Conservation (phyloP, 2,329 filamentous ascomycete species). For the Bimuria novae-zelandiae region DNA sequence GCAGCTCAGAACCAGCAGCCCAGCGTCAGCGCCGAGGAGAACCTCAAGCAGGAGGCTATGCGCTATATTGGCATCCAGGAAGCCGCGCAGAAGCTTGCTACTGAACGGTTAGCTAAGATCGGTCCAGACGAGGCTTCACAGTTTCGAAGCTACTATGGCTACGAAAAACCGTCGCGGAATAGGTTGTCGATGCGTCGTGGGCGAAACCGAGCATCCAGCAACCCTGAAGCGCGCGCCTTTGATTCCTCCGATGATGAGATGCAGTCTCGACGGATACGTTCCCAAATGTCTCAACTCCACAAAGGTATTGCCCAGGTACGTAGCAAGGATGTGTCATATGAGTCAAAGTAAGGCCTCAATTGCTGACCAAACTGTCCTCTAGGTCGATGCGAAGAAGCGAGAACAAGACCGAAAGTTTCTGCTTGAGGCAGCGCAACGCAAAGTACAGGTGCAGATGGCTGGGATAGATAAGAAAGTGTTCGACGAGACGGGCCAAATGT, state of each 20-base stretch:
- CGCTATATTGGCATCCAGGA: conserved; percentile 73
- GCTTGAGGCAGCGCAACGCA: conserved; percentile 78
- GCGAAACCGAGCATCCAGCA: conserved; percentile 68
- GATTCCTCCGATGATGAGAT: conserved; percentile 69
- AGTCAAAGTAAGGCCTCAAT: too few species aligned
- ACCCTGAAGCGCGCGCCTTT: conserved; percentile 56
- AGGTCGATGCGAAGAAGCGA: conserved; percentile 73
- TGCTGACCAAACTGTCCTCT: too few species aligned
- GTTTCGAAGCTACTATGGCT: conserved; percentile 79
- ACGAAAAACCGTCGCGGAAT: conserved; percentile 54
- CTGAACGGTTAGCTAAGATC: conserved; percentile 80
- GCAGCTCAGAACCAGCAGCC: conserved; percentile 36
- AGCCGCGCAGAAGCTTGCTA: conserved; percentile 81
- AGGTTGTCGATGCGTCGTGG: conserved; percentile 58
- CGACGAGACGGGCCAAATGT: conserved; percentile 73
- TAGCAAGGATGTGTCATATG: too few species aligned
- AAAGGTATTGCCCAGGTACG: conserved; percentile 61
- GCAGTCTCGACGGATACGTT: conserved; percentile 72
- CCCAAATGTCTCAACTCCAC: conserved; percentile 79
- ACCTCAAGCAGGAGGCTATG: conserved; percentile 59
- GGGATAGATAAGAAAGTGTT: conserved; percentile 83
- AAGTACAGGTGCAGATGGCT: conserved; percentile 78
- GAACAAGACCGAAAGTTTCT: conserved; percentile 75
- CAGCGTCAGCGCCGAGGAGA: conserved; percentile 38
- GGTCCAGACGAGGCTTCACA: conserved; percentile 70